Evolutionary conservation across 768 basidiomycete species (phyloP).

Genomic region (Mycena rosella): DNA sequence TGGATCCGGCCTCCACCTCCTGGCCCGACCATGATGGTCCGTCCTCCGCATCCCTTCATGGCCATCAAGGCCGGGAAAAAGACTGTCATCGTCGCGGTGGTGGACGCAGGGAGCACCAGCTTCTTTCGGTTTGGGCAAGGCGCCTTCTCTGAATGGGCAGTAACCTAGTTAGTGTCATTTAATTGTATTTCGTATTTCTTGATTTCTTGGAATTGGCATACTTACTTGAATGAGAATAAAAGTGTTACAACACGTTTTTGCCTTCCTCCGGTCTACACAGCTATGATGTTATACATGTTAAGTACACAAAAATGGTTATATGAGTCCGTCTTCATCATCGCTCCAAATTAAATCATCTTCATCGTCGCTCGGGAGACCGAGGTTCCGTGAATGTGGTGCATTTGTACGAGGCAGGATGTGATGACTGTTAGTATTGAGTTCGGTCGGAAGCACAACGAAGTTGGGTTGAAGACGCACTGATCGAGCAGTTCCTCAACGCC

Average conservation of each 20-base stretch:
- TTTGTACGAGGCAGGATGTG: constrained; percentile 54
- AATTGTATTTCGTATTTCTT: constrained; percentile 8
- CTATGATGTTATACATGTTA: neutral
- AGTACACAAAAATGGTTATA: constrained; percentile 29
- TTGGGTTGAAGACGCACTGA: constrained; percentile 59
- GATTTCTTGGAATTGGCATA: constrained; percentile 8
- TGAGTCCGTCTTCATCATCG: constrained; percentile 58
- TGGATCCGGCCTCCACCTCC: constrained; percentile 37
- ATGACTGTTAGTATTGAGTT: constrained; percentile 45
- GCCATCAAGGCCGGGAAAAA: constrained; percentile 88
- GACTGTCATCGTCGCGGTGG: constrained; percentile 86
- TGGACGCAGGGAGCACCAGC: constrained; percentile 88
- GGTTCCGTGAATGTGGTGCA: constrained; percentile 52
- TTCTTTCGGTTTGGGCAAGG: constrained; percentile 92
- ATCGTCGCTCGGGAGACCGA: constrained; percentile 64
- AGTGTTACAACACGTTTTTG: neutral
- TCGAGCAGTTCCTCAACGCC: constrained; percentile 77
- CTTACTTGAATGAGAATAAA: neutral
- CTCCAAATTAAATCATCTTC: constrained; percentile 67
- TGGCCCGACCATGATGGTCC: constrained; percentile 40
- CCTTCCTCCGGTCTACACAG: neutral
- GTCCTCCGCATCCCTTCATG: constrained; percentile 79
- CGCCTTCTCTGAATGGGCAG: constrained; percentile 87
- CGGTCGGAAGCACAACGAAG: constrained; percentile 20
- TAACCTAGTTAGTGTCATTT: constrained; percentile 49